Percentiles rank a stretch among this genome's conserved stretches.
Conservation (phyloP, 257 asterid species). For the Knoxia roxburghii region DNA sequence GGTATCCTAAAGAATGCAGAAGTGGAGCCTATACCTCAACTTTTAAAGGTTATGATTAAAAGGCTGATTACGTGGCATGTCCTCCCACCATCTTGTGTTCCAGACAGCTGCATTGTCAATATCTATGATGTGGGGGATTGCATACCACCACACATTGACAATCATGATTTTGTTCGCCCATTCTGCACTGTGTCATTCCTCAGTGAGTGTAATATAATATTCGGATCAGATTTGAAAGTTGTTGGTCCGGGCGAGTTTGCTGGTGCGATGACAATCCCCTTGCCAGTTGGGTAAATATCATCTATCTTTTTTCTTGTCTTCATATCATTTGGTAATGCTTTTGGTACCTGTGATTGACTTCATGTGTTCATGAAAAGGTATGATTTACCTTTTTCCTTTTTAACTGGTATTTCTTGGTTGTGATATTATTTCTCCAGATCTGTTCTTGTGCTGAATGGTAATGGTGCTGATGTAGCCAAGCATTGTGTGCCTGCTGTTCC, state of each 20-base stretch:
- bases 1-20: slow-evolving; percentile 31
- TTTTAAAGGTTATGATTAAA: slow-evolving; percentile 38
- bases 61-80: slow-evolving; percentile 45
- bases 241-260: slow-evolving; percentile 32
- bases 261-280: slow-evolving; percentile 29
- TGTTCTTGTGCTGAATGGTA: slow-evolving; percentile 42
- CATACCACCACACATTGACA: slow-evolving; percentile 48
- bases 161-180: slow-evolving; percentile 42
- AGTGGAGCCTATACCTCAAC: slow-evolving; percentile 41
- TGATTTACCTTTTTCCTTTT: not conserved
- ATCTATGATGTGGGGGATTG: slow-evolving; percentile 42
- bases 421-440: slow-evolving; percentile 27
- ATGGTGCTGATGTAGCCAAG: slow-evolving; percentile 46
- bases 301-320: not conserved
- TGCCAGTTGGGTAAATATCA: slow-evolving; percentile 43
- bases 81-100: slow-evolving; percentile 38
- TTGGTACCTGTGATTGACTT: slow-evolving; percentile 4
- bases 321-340: not conserved
- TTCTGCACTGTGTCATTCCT: slow-evolving; percentile 44
- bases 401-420: not conserved
- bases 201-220: slow-evolving; percentile 36
- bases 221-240: slow-evolving; percentile 34
- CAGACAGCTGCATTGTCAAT: slow-evolving; percentile 45
- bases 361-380: not conserved
- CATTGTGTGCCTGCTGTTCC: slow-evolving; percentile 47